Conservation (phyloP, 768 basidiomycete species). For the Panaeolus cyanescens region DNA sequence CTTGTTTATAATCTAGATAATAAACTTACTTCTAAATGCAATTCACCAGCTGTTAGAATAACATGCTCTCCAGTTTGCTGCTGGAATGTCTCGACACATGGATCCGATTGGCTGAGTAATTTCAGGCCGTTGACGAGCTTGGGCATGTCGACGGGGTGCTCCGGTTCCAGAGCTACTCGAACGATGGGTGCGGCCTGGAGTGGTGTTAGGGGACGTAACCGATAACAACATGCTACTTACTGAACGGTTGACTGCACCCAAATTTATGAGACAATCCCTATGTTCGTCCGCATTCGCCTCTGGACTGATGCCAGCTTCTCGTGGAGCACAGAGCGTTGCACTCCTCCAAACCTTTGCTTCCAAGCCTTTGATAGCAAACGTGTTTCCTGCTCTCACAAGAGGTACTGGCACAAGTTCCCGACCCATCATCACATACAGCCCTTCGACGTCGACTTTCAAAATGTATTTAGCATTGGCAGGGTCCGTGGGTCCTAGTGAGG, state of each 20-base stretch:
- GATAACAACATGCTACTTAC: constrained; percentile 40
- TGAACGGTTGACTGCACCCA: constrained; percentile 68
- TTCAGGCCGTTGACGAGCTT: constrained; percentile 87
- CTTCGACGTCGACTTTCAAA: constrained; percentile 60
- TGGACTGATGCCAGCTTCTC: constrained; percentile 40
- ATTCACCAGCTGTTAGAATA: constrained; percentile 92
- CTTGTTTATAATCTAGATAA: not conserved
- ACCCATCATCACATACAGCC: constrained; percentile 97
- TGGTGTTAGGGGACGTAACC: not conserved
- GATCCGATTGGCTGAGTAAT: constrained; percentile 91
- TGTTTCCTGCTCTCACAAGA: constrained; percentile 86
- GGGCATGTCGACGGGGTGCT: constrained; percentile 80
- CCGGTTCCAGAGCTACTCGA: constrained; percentile 91
- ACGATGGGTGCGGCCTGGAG: constrained; percentile 85
- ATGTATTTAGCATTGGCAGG: constrained; percentile 70
- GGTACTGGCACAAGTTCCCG: constrained; percentile 86
- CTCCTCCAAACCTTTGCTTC: constrained; percentile 90
- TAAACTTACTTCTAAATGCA: constrained; percentile 83
- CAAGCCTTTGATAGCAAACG: constrained; percentile 89
- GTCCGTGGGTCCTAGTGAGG: constrained; percentile 60
- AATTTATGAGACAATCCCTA: constrained; percentile 69
- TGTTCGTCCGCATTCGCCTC: constrained; percentile 31
- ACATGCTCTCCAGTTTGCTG: constrained; percentile 98
- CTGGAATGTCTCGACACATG: constrained; percentile 96
- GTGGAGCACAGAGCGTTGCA: constrained; percentile 83